Conservation (phyloP, 768 basidiomycete genomes). For the Neoboletus magnificus region DNA sequence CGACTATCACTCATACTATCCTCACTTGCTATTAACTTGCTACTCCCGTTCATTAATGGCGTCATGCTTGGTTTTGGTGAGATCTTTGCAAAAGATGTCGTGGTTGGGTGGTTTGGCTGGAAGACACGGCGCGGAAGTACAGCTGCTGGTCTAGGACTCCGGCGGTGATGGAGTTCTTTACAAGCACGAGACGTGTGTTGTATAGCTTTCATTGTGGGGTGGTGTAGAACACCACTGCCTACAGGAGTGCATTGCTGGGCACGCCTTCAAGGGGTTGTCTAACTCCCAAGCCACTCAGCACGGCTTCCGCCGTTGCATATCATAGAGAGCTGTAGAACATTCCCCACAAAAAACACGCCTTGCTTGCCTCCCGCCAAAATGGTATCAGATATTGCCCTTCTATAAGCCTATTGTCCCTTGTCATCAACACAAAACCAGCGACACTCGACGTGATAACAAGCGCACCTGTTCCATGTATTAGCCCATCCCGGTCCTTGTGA, state of each 20-base stretch:
- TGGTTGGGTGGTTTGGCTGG: slow-evolving; percentile 53
- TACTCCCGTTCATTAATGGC: slow-evolving; percentile 88
- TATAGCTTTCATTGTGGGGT: neutral
- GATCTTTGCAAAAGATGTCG: slow-evolving; percentile 81
- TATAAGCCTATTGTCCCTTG: slow-evolving; percentile 15
- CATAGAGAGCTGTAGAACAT: neutral
- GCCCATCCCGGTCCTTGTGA: slow-evolving; percentile 84
- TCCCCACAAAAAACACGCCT: neutral
- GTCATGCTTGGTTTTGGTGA: slow-evolving; percentile 98
- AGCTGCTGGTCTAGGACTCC: slow-evolving; percentile 26
- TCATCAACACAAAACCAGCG: neutral
- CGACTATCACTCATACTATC: slow-evolving; percentile 67
- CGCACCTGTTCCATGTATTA: slow-evolving; percentile 67
- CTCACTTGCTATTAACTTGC: slow-evolving; percentile 77
- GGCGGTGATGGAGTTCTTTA: slow-evolving; percentile 9
- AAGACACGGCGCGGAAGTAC: slow-evolving; percentile 26
- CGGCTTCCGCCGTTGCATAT: slow-evolving; percentile 45
- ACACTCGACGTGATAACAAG: slow-evolving; percentile 24
- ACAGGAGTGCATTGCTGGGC: slow-evolving; percentile 50
- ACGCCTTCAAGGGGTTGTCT: slow-evolving; percentile 56
- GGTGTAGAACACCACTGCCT: neutral
- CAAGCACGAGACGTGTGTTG: neutral
- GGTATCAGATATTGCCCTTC: slow-evolving; percentile 19
- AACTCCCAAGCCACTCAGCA: slow-evolving; percentile 57
- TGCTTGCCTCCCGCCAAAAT: slow-evolving; percentile 25